Evolutionary conservation across 2,329 filamentous ascomycete genomes (phyloP).

Genomic region (Penicillium sp.): DNA sequence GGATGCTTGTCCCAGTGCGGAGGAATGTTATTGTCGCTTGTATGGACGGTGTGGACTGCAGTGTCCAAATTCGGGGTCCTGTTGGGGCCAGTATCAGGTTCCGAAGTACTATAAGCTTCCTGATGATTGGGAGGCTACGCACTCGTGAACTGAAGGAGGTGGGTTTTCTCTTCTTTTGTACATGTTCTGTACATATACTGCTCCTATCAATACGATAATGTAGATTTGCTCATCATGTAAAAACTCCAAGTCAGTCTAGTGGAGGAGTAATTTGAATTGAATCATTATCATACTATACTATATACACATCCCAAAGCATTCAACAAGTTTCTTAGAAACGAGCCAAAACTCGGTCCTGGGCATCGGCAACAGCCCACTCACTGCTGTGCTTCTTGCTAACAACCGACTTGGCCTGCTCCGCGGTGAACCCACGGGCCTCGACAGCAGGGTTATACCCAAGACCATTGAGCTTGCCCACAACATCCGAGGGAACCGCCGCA

Average conservation of each 20-base stretch:
- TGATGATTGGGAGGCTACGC: slow-evolving; percentile 38
- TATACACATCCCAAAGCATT: slow-evolving; percentile 10
- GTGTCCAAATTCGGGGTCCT: slow-evolving; percentile 39
- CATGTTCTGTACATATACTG: neutral
- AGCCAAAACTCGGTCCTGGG: slow-evolving; percentile 71
- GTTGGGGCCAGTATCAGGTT: slow-evolving; percentile 46
- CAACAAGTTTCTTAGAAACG: slow-evolving; percentile 57
- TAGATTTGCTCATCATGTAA: neutral
- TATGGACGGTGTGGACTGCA: slow-evolving; percentile 48
- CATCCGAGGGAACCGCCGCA: slow-evolving; percentile 61
- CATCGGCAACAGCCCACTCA: slow-evolving; percentile 79
- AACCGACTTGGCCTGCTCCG: slow-evolving; percentile 68
- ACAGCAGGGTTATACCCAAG: slow-evolving; percentile 92
- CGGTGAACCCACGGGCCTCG: slow-evolving; percentile 85
- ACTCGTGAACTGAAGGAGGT: slow-evolving; percentile 23
- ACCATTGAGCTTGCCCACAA: slow-evolving; percentile 67
- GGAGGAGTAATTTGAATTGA: neutral
- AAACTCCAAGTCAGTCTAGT: neutral
- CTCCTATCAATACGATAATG: neutral
- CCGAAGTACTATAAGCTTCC: slow-evolving; percentile 45
- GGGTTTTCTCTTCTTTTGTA: slow-evolving; percentile 4
- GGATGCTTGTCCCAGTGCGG: slow-evolving; percentile 42
- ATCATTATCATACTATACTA: slow-evolving; percentile 24
- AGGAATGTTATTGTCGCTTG: slow-evolving; percentile 51
- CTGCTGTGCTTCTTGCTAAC: slow-evolving; percentile 71